These are phyloP conservation scores for Gossypium armourianum DNA, from an alignment of 441 rosid genomes.

Conservation along the genomic window DNA sequence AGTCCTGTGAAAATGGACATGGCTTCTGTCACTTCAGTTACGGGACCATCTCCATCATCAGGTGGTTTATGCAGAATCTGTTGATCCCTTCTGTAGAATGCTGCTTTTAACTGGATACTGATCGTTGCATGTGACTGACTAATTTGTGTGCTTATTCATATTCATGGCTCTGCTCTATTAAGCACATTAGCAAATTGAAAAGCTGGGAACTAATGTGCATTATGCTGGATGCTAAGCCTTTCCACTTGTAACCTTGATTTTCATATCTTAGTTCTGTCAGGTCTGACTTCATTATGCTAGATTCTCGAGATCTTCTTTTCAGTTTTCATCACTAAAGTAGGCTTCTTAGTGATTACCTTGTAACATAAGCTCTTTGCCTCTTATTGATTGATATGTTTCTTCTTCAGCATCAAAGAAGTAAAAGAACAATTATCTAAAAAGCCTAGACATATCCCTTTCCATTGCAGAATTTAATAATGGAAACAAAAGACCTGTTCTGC, in stretches of 20 bases:
- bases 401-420: constrained; percentile 1
- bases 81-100: constrained; percentile 1
- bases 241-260: background rate
- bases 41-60: constrained; percentile 58
- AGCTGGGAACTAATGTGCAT: background rate
- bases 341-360: background rate
- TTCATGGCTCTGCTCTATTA: background rate
- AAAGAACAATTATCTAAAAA: background rate
- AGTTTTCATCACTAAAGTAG: background rate
- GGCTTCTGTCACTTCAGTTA: constrained; percentile 48
- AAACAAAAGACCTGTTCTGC: background rate
- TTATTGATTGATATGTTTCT: background rate
- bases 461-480: background rate
- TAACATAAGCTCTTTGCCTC: constrained; percentile 1
- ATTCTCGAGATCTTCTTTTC: background rate
- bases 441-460: background rate
- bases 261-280: background rate
- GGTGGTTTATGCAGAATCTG: constrained; percentile 32
- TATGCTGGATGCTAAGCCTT: background rate
- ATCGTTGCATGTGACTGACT: background rate
- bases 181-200: background rate
- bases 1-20: constrained; percentile 77
- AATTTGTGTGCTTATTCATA: background rate
- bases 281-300: constrained; percentile 4
- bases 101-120: constrained; percentile 3